Base-by-base conservation (phyloP, 129 eudicot species). In the Helianthus tuberosus region DNA sequence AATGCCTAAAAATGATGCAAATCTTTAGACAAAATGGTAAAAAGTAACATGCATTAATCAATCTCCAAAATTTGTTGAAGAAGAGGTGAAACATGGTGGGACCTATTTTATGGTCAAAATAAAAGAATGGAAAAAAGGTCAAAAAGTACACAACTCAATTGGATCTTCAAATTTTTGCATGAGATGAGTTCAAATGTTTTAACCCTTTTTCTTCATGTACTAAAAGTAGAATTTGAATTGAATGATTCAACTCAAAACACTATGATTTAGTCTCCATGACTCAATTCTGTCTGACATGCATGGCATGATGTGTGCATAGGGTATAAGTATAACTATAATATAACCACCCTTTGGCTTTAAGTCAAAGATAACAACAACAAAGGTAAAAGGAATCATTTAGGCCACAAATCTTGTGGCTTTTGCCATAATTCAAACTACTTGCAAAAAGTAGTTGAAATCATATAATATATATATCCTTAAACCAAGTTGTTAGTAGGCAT, bases 321-420 rank as follows among this genome's bases (percentile, higher is more conserved):
- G 32, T 61, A 61, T 61, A 53, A 53, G 11, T 53, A 27, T 54
- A 61, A 78, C 60, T 78, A 82, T 68, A 76, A 61, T 84, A 77
- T 58, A 74, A 69, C 74, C 52, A 78, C 81, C 60, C 86, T 85
- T 85, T 79, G 81, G 80, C 86, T 85, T 82, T 36, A 72, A 85
- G 84, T 85, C 89, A 82, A 85, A 82, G 86, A 75, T 72, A 61
- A 61, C n/a, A 57, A 50, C 51, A 84, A 77, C 81, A 73, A 80
- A 73, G 77, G 73, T 57, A 64, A 72, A 15, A 46, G 46, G 59
- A 82, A 85, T 82, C 77, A 85, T 61, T 85, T 62, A 75, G 72
- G 79, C 71, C 84, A 79, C 84, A 84, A 61, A 69, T 75, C 70
- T 61, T 72, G 68, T 64, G 62, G 50, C 69, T 72, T 78, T 73